Percentiles rank a stretch among this genome's conserved stretches.
phyloP scores from a whole-genome alignment of 2,329 filamentous ascomycete species.

The Ceratocystis cacaofunesta region DNA sequence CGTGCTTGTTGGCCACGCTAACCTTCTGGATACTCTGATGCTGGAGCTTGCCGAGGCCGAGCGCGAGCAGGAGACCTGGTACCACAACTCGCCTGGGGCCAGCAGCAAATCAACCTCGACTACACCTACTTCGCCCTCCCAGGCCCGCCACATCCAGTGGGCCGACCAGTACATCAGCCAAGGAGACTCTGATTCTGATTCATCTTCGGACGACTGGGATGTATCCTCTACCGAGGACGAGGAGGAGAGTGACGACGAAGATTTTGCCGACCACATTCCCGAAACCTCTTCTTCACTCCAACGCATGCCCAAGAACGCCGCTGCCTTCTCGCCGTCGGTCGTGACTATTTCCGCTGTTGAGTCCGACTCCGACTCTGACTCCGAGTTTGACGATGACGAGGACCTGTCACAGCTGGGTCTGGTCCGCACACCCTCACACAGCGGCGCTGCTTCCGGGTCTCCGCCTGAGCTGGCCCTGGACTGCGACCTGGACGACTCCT shows the following conservation, averaged over 20 bases:
- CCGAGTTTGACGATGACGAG: constrained; percentile 41
- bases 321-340: neutral
- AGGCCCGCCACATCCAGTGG: constrained; percentile 73
- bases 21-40: constrained; percentile 94
- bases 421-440: constrained; percentile 52
- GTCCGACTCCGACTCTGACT: constrained; percentile 24
- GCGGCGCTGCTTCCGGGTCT: constrained; percentile 30
- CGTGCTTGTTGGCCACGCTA: constrained; percentile 91
- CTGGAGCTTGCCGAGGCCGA: constrained; percentile 81
- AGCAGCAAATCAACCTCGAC: constrained; percentile 35
- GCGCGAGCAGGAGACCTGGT: constrained; percentile 77
- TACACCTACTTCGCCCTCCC: constrained; percentile 30
- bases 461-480: constrained; percentile 58
- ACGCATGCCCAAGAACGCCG: neutral
- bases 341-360: neutral
- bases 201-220: constrained; percentile 19
- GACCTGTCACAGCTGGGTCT: constrained; percentile 51
- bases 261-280: constrained; percentile 4
- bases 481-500: constrained; percentile 53
- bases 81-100: constrained; percentile 84
- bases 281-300: neutral
- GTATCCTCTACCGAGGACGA: constrained; percentile 8
- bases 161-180: constrained; percentile 36
- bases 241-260: constrained; percentile 5
- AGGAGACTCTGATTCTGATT: constrained; percentile 11